Evolutionary conservation across 768 basidiomycete species (phyloP).

Genomic region (Mycena indigotica): DNA sequence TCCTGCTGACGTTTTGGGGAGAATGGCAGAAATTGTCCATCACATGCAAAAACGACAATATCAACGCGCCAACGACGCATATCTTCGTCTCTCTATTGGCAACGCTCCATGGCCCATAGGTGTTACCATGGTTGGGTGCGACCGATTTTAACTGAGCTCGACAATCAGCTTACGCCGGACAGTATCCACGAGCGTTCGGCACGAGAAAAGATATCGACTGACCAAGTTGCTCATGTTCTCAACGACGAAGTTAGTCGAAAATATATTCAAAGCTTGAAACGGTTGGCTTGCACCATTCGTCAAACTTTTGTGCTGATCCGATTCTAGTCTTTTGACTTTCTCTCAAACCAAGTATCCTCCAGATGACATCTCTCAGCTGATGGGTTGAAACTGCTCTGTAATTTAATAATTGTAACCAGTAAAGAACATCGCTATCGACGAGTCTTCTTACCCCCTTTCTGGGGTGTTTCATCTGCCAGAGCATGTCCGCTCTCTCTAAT

Average conservation of each 20-base stretch:
- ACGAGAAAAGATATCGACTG: slow-evolving; percentile 95
- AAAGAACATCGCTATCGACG: too few species aligned
- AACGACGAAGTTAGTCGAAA: slow-evolving; percentile 99
- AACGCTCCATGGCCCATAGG: slow-evolving; percentile 99
- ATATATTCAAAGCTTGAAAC: slow-evolving; percentile 96
- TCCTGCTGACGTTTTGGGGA: slow-evolving; percentile 79
- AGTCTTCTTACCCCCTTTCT: slow-evolving; percentile 43
- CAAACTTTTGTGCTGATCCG: not conserved
- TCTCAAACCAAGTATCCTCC: slow-evolving; percentile 96
- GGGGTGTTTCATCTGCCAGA: slow-evolving; percentile 39
- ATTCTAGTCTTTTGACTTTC: slow-evolving; percentile 82
- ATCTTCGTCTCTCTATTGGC: slow-evolving; percentile 94
- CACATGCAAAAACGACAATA: slow-evolving; percentile 97
- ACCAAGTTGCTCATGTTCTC: slow-evolving; percentile 96
- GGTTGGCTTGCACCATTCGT: slow-evolving; percentile 47
- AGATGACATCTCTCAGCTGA: slow-evolving; percentile 85
- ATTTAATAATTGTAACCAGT: too few species aligned
- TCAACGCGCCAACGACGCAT: slow-evolving; percentile 94
- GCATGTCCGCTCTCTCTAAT: slow-evolving; percentile 75
- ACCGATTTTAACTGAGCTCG: slow-evolving; percentile 15
- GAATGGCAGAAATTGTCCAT: slow-evolving; percentile 92
- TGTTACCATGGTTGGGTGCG: slow-evolving; percentile 98
- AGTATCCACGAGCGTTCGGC: slow-evolving; percentile 98
- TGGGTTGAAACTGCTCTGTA: slow-evolving; percentile 60
- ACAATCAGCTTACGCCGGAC: slow-evolving; percentile 5